A percentile compares a stretch with the other conserved stretches of the same genome.
Conservation (phyloP, 495 filamentous ascomycete genomes). For the Talaromyces nanjingensis region DNA sequence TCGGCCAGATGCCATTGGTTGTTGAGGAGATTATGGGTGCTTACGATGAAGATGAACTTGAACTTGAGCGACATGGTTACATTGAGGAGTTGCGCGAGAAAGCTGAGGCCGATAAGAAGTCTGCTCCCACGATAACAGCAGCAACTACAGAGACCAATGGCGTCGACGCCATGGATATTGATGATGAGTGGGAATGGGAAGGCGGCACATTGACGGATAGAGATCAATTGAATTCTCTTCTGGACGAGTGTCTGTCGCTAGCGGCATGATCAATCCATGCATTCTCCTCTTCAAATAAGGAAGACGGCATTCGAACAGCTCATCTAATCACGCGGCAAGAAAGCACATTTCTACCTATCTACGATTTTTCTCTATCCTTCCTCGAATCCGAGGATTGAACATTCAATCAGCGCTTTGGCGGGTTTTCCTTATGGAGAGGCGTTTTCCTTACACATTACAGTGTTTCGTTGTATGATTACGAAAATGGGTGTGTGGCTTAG, state of each 20-base stretch:
- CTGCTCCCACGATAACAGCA: constrained; percentile 8
- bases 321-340: not conserved
- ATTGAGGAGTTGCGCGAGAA: constrained; percentile 20
- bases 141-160: constrained; percentile 29
- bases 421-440: not conserved
- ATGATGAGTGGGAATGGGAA: constrained; percentile 65
- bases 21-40: constrained; percentile 62
- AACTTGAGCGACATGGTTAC: constrained; percentile 48
- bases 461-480: constrained; percentile 1
- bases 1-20: constrained; percentile 72
- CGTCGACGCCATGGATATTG: constrained; percentile 56
- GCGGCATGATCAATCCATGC: constrained; percentile 26
- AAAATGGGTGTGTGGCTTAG: not conserved
- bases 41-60: constrained; percentile 71
- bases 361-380: not conserved
- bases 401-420: constrained; percentile 1
- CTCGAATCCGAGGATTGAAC: not conserved
- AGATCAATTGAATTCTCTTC: constrained; percentile 54
- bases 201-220: constrained; percentile 57
- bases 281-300: no score
- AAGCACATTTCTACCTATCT: constrained; percentile 7
- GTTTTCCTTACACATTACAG: not conserved
- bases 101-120: not conserved
- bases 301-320: not conserved
- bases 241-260: constrained; percentile 57